Base-by-base conservation (phyloP, 2,329 filamentous ascomycete genomes). In the Aaosphaeria arxii region DNA sequence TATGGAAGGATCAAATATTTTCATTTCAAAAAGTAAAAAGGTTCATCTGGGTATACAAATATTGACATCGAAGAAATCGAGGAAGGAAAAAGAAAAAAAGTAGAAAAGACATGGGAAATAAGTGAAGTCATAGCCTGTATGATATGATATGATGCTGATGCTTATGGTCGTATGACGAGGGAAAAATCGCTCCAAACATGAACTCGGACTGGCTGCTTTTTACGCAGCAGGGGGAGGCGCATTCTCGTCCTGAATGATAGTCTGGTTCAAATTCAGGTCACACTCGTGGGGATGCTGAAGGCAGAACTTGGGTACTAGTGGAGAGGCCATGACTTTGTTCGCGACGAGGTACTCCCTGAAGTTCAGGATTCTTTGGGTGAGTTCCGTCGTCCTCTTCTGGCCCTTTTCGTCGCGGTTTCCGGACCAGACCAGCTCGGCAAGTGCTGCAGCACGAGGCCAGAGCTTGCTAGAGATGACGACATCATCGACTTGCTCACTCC, bases 341-440 rank as follows among this genome's bases (percentile, higher is more conserved):
- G 78, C 78, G 44, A 83, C 73, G 5, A 83, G 68, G 52, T 82
- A 83, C 67, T 83, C 80, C 36, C 80, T 72, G 68, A 83, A 83
- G 61, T 83, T 83, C 7, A 82, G 58, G 44, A 83, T 76, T 5
- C 80, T 71, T 66, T 81, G 77, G 7, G 80, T 82, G 53, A 82
- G 62, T 51, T 72, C 58, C 2, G 76, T 81, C 0, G 77, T 80
- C 11, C 77, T 67, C 69, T 81, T 81, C 31, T 71, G 65, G 42
- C 78, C 79, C 3, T 71, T 63, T 11, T 57, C 57, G 52, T 81
- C 75, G 40, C 71, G 69, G 57, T 82, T 82, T 6, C 80, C 79
- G 9, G 75, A 78, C 80, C 80, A 83, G 1, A 77, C 69, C 1
- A 81, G 70, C 59, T 83, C 80, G 0, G 75, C 80, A 6, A 81